Evolutionary conservation across 139 green algal genomes (phyloP), one percentile per base, ranked within the genome.

Genomic region (Tetradesmus lagerheimii): DNA sequence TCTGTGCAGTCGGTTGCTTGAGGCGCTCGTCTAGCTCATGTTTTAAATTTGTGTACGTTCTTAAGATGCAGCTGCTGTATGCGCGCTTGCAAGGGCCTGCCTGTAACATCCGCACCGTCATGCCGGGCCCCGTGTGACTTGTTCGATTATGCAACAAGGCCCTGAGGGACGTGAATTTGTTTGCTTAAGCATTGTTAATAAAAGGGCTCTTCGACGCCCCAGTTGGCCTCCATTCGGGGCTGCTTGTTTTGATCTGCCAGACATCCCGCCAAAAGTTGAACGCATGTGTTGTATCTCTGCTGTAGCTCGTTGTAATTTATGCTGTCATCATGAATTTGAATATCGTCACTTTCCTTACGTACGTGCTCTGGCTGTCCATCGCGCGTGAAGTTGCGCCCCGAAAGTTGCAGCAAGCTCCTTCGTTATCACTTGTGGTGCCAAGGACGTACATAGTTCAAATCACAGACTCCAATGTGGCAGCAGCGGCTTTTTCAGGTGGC

Each of bases 381-480:
- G 57, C 31, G 57, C 57, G 31, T 23, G 57, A 71, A 71, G 57
- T 71, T 85, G 79, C 41, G 15, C 31, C 79, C 6, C 79, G 79
- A 47, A 85, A 85, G 35, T 50, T 85, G 27, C 79, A 85, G 79
- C 79, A 85, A 85, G 79, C 37, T 9, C 31, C 79, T n/a, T 29
- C 79, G 23, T 8, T 67, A 2, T 47, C 79, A 23, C 79, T 5
- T 37, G 41, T 85, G 2, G 53, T 85, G n/a, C 79, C 79, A 39
- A 18, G 41, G 11, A 67, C n/a, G 4, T 85, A 41, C 79, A 85
- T 85, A 16, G 41, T 85, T 27, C 79, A 85, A 39, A 31, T 85
- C 25, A 0, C n/a, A 38, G n/a, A 50, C 27, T 8, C 9, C 14
- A 47, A 27, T 31, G 27, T 37, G 1, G n/a, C 79, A 39, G 18